These are phyloP conservation scores for Urtica urens DNA, from an alignment of 306 rosid genomes.

Conservation along the genomic window DNA sequence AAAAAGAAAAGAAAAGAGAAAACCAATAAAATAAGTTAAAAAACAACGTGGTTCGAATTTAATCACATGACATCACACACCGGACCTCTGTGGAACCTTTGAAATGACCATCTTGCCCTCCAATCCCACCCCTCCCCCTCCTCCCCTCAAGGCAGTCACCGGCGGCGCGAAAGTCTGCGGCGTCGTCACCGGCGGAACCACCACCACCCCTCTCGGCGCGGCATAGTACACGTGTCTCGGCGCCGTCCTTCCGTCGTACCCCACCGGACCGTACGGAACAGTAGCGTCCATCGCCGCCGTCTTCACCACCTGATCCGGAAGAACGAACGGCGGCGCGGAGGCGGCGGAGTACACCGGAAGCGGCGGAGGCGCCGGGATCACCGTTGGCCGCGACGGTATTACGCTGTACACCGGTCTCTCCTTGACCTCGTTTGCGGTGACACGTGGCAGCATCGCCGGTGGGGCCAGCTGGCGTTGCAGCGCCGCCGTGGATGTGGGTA, in stretches of 20 bases:
- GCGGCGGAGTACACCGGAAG: conserved; percentile 20
- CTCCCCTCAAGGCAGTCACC: conserved; percentile 26
- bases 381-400: conserved; percentile 20
- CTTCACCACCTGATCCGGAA: conserved; percentile 40
- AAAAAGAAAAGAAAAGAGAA: neutral
- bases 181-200: conserved; percentile 20
- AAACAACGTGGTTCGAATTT: neutral
- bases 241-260: conserved; percentile 42
- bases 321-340: conserved; percentile 14
- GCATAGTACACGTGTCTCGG: conserved; percentile 81
- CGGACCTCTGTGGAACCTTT: conserved; percentile 60
- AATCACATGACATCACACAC: no score
- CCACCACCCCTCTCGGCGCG: conserved; percentile 34
- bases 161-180: conserved; percentile 9
- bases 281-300: conserved; percentile 15
- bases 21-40: neutral
- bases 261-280: conserved; percentile 27
- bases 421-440: conserved; percentile 45
- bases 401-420: conserved; percentile 55
- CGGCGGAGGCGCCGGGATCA: conserved; percentile 13
- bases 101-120: conserved; percentile 47
- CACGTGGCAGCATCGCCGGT: conserved; percentile 42
- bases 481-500: conserved; percentile 35
- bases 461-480: conserved; percentile 41
- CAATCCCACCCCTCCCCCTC: conserved; percentile 38